Base-by-base conservation (phyloP, 2,329 filamentous ascomycete genomes). In the Tolypocladium cylindrosporum region DNA sequence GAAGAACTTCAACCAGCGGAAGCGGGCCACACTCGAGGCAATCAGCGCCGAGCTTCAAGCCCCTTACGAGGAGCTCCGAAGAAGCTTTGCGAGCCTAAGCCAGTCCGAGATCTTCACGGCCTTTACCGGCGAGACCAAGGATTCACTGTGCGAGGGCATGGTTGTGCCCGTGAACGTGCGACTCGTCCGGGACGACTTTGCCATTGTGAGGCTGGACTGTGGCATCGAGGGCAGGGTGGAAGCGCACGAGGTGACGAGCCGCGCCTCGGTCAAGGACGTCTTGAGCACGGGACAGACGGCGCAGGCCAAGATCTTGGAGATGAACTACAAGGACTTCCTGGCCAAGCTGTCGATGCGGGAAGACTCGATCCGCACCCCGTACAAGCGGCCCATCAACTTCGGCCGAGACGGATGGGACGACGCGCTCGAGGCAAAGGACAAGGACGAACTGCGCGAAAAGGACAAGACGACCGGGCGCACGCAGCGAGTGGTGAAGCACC, bases 401-500 rank as follows among this genome's bases (percentile, higher is more conserved):
- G 82, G 87, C 45, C 85, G 84, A 50, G 87, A 87, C 45, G 90
- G 92, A 64, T 99, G 94, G 94, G 92, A 99, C 71, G 87, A 88
- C 62, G 77, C 81, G 3, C 86, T 91, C 65, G 94, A 99, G 73
- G 80, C 83, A 21, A 83, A 86, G 52, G 94, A 97, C 68, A 87
- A 85, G 69, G 91, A 96, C 58, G 86, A 90, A 58, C 78, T 94
- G 62, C 85, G 88, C 57, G 91, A 95, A 71, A 96, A 92, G 75
- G 91, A 94, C 68, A 89, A 90, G 69, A 84, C 84, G 13, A 90
- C 90, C 21, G 91, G 90, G 16, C 90, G 94, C 55, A 88, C 90
- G 2, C 91, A 96, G 71, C 86, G 94, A 71, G 94, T 99, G 60
- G 94, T 99, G 77, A 99, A 99, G 73, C 94, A 99, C 70, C 93